Base-by-base conservation (phyloP, 2,329 filamentous ascomycete species). In the Paramyrothecium roridum region DNA sequence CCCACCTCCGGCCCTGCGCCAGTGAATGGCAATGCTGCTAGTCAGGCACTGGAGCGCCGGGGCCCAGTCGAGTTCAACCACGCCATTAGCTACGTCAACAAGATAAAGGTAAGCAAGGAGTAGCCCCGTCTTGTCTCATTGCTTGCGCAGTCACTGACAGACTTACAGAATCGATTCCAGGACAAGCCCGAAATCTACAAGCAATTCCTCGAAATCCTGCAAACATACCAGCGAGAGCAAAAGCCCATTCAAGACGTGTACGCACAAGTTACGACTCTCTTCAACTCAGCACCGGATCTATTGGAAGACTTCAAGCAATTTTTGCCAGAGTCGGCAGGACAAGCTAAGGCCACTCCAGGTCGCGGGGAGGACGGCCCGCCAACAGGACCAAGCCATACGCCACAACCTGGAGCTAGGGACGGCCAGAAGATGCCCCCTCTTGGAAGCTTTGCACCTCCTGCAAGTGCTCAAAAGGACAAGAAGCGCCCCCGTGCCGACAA, bases 231-330 rank as follows among this genome's bases (percentile, higher is more conserved):
- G 73, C 86, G 95, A 55, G 95, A 99, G 71, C 96, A 95, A 53
- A 98, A 98, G 69, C 96, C 95, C 0, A 99, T 99, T 40, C 93
- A 97, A 70, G 95, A 99, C 72, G 95, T 99, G 3, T 99, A 99
- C 71, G 90, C 91, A 1, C 95, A 99, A 72, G 95, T 99, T 22
- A 99, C 96, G 1, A 89, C 89, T 33, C 79, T 99, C 1, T 99
- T 99, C 76, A 92, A 91, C 68, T 89, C 89, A 6, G 95, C 96
- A 0, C 93, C 93, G 4, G 95, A 99, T 73, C 84, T 99, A 13
- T 79, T 99, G 2, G 95, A 99, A 72, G 95, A 99, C 67, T 99
- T 99, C 70, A 99, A 99, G 72, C 95, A 99, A 68, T 99, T 99
- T 63, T 80, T 99, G 8, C 95, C 95, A 0, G 95, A 99, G 70